A percentile compares a stretch with the other conserved stretches of the same genome.
Conservation (phyloP, 2,329 filamentous ascomycete genomes). For the Ophiognomonia clavigignenti-juglandacearum region DNA sequence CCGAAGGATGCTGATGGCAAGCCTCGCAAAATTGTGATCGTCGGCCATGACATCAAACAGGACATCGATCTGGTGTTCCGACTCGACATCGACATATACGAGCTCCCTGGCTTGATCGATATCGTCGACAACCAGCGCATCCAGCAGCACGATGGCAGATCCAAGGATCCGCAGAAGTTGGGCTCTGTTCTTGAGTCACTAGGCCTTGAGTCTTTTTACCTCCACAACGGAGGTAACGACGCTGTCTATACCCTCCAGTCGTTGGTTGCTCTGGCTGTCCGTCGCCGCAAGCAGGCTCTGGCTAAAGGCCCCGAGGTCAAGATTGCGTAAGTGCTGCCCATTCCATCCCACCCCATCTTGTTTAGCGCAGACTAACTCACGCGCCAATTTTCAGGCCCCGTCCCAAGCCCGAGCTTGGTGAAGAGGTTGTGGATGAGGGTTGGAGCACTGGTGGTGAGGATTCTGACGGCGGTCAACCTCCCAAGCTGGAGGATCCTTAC, state of each 20-base stretch:
- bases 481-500: neutral
- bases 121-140: constrained; percentile 69
- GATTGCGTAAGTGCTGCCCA: neutral
- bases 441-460: constrained; percentile 28
- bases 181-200: constrained; percentile 58
- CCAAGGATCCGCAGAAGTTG: constrained; percentile 51
- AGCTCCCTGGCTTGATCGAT: constrained; percentile 53
- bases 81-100: constrained; percentile 58
- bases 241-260: constrained; percentile 73
- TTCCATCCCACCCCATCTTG: neutral
- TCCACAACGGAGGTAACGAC: constrained; percentile 90
- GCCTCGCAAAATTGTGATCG: constrained; percentile 57
- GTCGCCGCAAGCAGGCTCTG: constrained; percentile 25
- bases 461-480: constrained; percentile 25
- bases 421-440: constrained; percentile 21
- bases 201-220: constrained; percentile 54
- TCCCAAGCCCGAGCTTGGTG: constrained; percentile 18
- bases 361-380: neutral
- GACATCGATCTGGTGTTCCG: constrained; percentile 66
- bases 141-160: constrained; percentile 58
- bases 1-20: constrained; percentile 13
- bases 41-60: constrained; percentile 67
- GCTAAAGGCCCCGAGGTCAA: constrained; percentile 12
- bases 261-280: constrained; percentile 57
- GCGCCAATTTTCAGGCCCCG: neutral